Percentiles rank a stretch among this genome's conserved stretches.
Evolutionary conservation across 257 asterid genomes (phyloP).

Genomic region (Eustoma russellianum): DNA sequence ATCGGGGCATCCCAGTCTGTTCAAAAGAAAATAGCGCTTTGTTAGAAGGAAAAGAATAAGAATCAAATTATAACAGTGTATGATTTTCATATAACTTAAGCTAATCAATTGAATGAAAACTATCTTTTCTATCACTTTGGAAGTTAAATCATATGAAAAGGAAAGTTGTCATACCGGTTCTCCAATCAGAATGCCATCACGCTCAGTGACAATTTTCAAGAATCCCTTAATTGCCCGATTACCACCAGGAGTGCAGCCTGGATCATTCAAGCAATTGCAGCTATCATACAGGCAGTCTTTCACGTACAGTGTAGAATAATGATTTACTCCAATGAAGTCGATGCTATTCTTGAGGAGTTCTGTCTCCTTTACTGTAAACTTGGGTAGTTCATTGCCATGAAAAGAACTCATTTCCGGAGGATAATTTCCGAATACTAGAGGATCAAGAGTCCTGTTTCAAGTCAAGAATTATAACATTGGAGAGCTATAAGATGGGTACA

Average conservation of each 20-base stretch:
- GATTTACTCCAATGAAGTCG: conserved; percentile 72
- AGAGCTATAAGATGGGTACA: too few relatives aligned
- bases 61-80: too few relatives aligned
- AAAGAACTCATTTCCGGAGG: conserved; percentile 67
- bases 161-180: conserved; percentile 34
- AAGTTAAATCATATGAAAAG: not conserved
- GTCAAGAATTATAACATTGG: not conserved
- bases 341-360: conserved; percentile 36
- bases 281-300: conserved; percentile 55
- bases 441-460: conserved; percentile 49
- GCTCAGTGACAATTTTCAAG: conserved; percentile 24
- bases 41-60: too few relatives aligned
- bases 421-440: conserved; percentile 57
- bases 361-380: conserved; percentile 46
- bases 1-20: conserved; percentile 49
- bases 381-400: conserved; percentile 45
- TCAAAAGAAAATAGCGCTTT: too few relatives aligned
- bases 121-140: too few relatives aligned
- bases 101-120: too few relatives aligned
- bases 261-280: conserved; percentile 31
- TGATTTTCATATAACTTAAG: too few relatives aligned
- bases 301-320: conserved; percentile 55
- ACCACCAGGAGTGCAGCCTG: conserved; percentile 34
- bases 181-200: conserved; percentile 66
- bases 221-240: conserved; percentile 61